Conservation (phyloP, 495 filamentous ascomycete genomes). For the Pyronema domesticum region DNA sequence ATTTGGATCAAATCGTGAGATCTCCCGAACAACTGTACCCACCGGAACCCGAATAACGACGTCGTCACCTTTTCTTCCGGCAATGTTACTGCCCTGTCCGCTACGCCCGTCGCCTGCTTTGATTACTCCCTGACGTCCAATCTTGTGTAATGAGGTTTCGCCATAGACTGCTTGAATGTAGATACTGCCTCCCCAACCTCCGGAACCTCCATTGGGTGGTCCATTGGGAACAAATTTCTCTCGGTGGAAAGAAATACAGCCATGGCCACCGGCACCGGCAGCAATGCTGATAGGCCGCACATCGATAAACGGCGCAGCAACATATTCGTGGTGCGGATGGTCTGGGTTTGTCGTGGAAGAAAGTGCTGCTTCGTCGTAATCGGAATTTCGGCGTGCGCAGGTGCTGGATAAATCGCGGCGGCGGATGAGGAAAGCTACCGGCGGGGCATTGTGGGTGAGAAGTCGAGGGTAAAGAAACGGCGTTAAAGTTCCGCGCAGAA, state of each 20-base stretch:
- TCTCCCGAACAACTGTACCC: constrained; percentile 74
- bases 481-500: constrained; percentile 1
- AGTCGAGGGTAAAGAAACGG: constrained; percentile 7
- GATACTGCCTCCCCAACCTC: constrained; percentile 74
- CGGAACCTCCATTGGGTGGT: constrained; percentile 93
- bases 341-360: constrained; percentile 41
- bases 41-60: constrained; percentile 78
- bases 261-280: constrained; percentile 68
- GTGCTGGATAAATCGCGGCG: background rate
- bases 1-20: constrained; percentile 54
- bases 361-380: constrained; percentile 4
- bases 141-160: constrained; percentile 81
- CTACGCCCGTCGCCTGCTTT: constrained; percentile 66
- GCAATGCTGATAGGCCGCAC: constrained; percentile 57
- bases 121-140: constrained; percentile 56
- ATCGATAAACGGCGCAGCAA: constrained; percentile 66
- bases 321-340: constrained; percentile 41
- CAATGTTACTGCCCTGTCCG: constrained; percentile 65
- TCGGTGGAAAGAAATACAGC: constrained; percentile 80
- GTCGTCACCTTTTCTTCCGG: constrained; percentile 70
- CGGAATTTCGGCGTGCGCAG: background rate
- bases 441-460: background rate
- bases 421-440: constrained; percentile 7
- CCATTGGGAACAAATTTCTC: constrained; percentile 76
- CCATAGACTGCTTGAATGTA: constrained; percentile 88